Evolutionary conservation across 345 rosid genomes (phyloP), one percentile per base, ranked within the genome.

Genomic region (Populus euphratica): DNA sequence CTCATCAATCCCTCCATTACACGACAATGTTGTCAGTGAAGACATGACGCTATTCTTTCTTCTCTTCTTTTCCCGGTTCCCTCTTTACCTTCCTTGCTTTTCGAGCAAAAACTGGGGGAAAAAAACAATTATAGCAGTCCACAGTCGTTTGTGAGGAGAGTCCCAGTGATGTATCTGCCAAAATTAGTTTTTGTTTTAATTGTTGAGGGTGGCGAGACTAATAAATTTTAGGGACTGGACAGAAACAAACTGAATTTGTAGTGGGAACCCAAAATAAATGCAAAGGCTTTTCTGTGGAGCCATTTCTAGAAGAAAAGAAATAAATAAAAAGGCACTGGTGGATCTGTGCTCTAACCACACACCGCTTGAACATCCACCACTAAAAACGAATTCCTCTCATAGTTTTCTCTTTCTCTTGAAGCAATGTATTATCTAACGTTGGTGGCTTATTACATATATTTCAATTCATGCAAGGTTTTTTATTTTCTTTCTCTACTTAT

Each of bases 391-490:
- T 65, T 61, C 38, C 54, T 63, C 64, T 20, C 25, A 1, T 63
- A 21, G 0, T 6, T 69, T 21, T 62, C 31, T 43, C 35, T 61
- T 6, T 14, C 8, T 68, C 71, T 8, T 8, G 5, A 68, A 1
- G 16, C n/a, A 67, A 84, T 84, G 87, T 84, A 73, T 74, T 76
- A 79, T 77, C 47, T 67, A 23, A 41, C 77, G 0, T 20, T 81
- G 76, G 77, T 64, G 5, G 85, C 83, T 5, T 84, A 84, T 77
- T 81, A 81, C 72, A 69, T 84, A n/a, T 81, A 69, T 25, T 73
- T 81, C 61, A 81, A 81, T 49, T 33, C 72, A 1, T 76, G 49
- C 0, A 81, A 79, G 68, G 79, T 81, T 29, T 1, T 73, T 27
- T 84, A 73, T 62, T 36, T 47, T 31, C 16, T 81, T 27, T 84